Base-by-base conservation (phyloP, 345 rosid species). In the Camelina neglecta region DNA sequence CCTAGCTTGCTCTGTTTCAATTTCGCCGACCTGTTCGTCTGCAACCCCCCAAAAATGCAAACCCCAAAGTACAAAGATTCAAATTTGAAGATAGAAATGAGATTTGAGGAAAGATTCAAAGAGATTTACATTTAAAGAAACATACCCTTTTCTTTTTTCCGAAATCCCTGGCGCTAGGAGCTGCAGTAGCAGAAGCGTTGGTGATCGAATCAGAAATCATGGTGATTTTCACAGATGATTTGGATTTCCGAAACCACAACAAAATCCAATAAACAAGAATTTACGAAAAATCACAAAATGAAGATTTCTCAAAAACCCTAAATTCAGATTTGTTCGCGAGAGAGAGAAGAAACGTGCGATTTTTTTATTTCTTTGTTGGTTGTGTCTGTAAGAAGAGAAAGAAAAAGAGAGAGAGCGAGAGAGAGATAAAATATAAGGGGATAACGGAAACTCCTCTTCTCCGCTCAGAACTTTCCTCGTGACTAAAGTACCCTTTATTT, bases 1-100 rank as follows among this genome's bases (percentile, higher is more conserved):
- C 89, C 96, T 0, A 93, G 86, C 86, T 93, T 93, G 89, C 87
- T 86, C 85, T 91, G 97, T 85, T 89, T 93, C 87, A 93, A 75
- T 83, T 88, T 91, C n/a, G 96, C 97, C 5, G 96, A 82, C 89
- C 96, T 84, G 81, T 93, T 86, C 36, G 81, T 85, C 97, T 92
- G 77, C 67, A 83, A 76, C 44, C 74, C 73, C 29, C 3, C 4
- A 26, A 21, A 21, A 67, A 63, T 64, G 54, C 76, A 63, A 73
- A 35, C n/a, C 41, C 58, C 26, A 39, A 23, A 36, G 42, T 12
- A 33, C 18, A 39, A 26, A 62, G 0, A 24, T 62, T 12, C 21
- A 13, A 8, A 47, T 63, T 81, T 7, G 44, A 9, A 49, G 15
- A 63, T 15, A 55, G 12, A 29, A 11, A 47, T 11, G 45, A 21